These are phyloP conservation scores for Takashimella koratensis DNA, from an alignment of 1,284 basidiomycete genomes.

Conservation along the genomic window DNA sequence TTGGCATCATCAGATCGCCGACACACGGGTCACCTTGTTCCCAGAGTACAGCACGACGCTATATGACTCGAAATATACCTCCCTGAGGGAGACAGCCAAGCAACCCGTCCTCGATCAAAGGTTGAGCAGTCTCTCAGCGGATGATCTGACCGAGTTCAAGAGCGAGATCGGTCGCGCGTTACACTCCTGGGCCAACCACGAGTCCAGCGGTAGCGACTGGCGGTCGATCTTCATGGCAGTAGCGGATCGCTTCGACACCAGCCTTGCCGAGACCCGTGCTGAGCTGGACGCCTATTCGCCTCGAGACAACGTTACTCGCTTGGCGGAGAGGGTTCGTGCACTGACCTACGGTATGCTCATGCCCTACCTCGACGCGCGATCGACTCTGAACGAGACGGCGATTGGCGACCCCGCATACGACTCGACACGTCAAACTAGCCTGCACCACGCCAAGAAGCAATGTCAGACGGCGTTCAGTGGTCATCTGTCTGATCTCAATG, in stretches of 20 bases:
- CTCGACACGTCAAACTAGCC: neutral
- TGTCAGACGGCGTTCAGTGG: neutral
- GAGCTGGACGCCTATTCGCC: neutral
- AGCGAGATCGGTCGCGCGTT: neutral
- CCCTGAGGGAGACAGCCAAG: neutral
- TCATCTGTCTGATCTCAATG: neutral
- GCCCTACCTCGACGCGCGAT: neutral
- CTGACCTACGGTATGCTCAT: neutral
- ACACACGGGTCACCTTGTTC: neutral
- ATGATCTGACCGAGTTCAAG: neutral
- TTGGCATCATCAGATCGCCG: neutral
- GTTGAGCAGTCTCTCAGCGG: neutral
- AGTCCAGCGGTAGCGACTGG: neutral
- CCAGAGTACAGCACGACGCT: neutral
- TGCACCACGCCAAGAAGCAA: neutral
- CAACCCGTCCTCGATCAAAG: neutral
- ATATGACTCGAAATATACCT: neutral
- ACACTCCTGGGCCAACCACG: neutral
- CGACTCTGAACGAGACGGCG: neutral
- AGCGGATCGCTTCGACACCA: neutral
- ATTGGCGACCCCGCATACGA: neutral
- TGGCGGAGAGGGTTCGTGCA: neutral
- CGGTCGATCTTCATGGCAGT: neutral
- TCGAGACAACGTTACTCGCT: neutral
- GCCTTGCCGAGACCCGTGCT: neutral